Base-by-base conservation (phyloP, 1,284 basidiomycete genomes). In the Boletus mariae region DNA sequence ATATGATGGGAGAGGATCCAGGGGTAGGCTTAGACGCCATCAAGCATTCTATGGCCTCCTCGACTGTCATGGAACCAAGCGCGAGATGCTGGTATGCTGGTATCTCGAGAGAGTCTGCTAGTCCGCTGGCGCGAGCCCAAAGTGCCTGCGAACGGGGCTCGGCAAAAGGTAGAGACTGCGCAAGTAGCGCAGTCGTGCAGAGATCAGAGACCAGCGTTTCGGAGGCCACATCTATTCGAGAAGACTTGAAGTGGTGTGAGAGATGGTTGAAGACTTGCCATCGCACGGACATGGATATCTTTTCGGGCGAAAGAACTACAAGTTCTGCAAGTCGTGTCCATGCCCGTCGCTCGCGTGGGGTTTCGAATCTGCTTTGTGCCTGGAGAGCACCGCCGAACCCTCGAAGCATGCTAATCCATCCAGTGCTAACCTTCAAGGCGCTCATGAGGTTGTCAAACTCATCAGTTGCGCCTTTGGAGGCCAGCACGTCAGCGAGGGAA, bases 131-230 rank as follows among this genome's bases (percentile, higher is more conserved):
- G 32, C 65, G 57, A 9, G 60, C 58, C 81, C 80, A 83, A 12
- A 74, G 58, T 2, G 73, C 69, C 25, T 75, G 74, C 3, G 81
- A 61, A 25, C 58, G 60, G 1, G 49, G 61, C 45, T 65, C 68
- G 1, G 67, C 62, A 44, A 68, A 61, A 53, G 60, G 52, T 31
- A 62, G 54, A 44, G 73, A 65, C 47, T 73, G 74, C 26, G 82
- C 67, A 46, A 83, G 73, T 25, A 88, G 70, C 0, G 85, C 79
- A 15, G 84, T 73, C 0, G 84, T 84, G 6, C 75, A 73, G n/a
- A 83, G 67, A 45, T 85, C 79, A 4, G 72, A 72, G 2, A 79
- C 70, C 1, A 75, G 71, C 0, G 37, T 46, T 23, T 64, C 55
- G 1, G 64, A 59, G 8, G 45, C 52, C 17, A 8, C 20, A 35